These are phyloP conservation scores for Brassica hybrid DNA, from an alignment of 441 rosid species.

Conservation along the genomic window DNA sequence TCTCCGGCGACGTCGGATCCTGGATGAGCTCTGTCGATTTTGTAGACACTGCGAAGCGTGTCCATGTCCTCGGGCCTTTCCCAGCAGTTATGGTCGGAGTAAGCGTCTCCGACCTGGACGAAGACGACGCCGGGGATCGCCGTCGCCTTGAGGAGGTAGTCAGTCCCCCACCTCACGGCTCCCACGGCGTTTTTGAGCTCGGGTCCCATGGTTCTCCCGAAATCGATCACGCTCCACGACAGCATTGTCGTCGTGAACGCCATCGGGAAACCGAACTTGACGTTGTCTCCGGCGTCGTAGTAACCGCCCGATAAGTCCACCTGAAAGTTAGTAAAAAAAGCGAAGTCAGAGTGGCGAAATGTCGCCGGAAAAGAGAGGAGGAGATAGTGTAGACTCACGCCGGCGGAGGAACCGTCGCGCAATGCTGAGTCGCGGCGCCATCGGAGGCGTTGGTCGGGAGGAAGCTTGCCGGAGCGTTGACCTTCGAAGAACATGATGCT, in stretches of 20 bases:
- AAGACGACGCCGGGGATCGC: conserved; percentile 58
- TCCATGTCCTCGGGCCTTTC: conserved; percentile 87
- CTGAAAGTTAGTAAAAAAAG: conserved; percentile 36
- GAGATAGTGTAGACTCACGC: conserved; percentile 40
- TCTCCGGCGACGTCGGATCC: conserved; percentile 82
- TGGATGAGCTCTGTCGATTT: conserved; percentile 60
- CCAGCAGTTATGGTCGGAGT: conserved; percentile 77
- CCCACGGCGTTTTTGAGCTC: conserved; percentile 61
- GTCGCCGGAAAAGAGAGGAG: not conserved
- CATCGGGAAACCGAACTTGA: conserved; percentile 82
- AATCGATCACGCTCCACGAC: conserved; percentile 72
- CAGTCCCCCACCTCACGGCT: conserved; percentile 69
- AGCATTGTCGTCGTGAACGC: conserved; percentile 73
- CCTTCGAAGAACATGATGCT: conserved; percentile 80
- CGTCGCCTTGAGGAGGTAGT: conserved; percentile 70
- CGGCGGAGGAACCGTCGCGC: conserved; percentile 66
- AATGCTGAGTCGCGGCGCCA: conserved; percentile 78
- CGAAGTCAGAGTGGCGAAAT: not conserved
- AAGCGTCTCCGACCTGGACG: conserved; percentile 73
- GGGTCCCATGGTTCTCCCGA: conserved; percentile 68
- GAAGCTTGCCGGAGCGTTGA: conserved; percentile 70
- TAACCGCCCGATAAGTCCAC: conserved; percentile 74
- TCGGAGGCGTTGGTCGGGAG: conserved; percentile 63
- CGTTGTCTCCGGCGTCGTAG: conserved; percentile 78
- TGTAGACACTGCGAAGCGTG: conserved; percentile 62